phyloP scores from a whole-genome alignment of 345 rosid species.

The Anastatica hierochuntica region DNA sequence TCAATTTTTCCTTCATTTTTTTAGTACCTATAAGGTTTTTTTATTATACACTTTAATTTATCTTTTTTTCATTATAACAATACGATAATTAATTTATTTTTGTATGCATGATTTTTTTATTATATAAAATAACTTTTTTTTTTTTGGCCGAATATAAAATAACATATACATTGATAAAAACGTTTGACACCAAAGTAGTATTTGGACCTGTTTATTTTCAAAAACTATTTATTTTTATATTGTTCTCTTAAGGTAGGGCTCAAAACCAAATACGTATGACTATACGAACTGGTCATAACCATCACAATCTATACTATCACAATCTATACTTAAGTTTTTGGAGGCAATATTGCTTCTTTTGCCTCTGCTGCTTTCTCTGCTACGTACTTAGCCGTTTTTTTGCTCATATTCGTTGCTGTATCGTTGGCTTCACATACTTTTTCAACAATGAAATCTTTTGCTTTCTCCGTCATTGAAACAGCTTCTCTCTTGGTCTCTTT shows the following conservation, averaged over 20 bases:
- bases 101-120: too few species aligned
- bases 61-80: too few species aligned
- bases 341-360: conserved; percentile 17
- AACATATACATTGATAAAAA: too few species aligned
- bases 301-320: not conserved
- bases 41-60: too few species aligned
- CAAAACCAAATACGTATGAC: not conserved
- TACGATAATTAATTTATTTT: too few species aligned
- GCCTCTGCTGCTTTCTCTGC: conserved; percentile 17
- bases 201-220: too few species aligned
- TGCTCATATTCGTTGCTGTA: not conserved
- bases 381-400: conserved; percentile 9
- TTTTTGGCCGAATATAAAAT: too few species aligned
- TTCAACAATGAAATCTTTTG: conserved; percentile 14
- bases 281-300: not conserved
- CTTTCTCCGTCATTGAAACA: conserved; percentile 6
- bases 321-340: not conserved
- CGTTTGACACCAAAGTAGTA: too few species aligned
- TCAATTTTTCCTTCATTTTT: too few species aligned
- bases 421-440: conserved; percentile 13
- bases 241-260: not conserved
- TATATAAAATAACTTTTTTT: too few species aligned
- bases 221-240: too few species aligned
- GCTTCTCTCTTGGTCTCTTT: conserved; percentile 17
- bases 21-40: too few species aligned